These are phyloP conservation scores for Lipomyces starkeyi DNA, from an alignment of 805 yeast species.

Conservation along the genomic window DNA sequence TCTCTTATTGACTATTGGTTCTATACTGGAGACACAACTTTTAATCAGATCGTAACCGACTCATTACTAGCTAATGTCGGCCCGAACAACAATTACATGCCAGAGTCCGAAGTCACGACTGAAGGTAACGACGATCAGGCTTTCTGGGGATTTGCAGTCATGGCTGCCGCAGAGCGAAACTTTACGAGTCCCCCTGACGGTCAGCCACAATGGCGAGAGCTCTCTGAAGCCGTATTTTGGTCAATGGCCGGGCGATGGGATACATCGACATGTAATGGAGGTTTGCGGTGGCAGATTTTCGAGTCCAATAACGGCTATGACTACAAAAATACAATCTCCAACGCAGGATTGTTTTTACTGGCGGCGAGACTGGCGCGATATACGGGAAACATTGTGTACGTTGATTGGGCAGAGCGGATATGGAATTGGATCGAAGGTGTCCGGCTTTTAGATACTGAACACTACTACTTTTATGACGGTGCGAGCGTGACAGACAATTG, in stretches of 20 bases:
- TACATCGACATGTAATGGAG: conserved; percentile 73
- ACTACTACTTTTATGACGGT: conserved; percentile 57
- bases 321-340: conserved; percentile 86
- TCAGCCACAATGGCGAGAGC: conserved; percentile 76
- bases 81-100: conserved; percentile 76
- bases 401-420: conserved; percentile 71
- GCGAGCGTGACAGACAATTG: conserved; percentile 61
- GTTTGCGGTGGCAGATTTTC: conserved; percentile 95
- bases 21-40: conserved; percentile 72
- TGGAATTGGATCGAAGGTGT: conserved; percentile 71
- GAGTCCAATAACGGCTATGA: conserved; percentile 93
- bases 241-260: conserved; percentile 95
- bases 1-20: conserved; percentile 78
- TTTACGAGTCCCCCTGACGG: conserved; percentile 70
- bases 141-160: conserved; percentile 93
- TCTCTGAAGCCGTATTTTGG: conserved; percentile 89
- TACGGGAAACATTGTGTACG: conserved; percentile 72
- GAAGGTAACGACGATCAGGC: conserved; percentile 99
- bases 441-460: conserved; percentile 49
- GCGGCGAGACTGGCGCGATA: conserved; percentile 86
- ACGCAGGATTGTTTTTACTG: conserved; percentile 78
- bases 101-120: conserved; percentile 83
- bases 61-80: conserved; percentile 79
- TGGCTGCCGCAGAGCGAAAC: conserved; percentile 90
- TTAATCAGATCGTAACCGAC: conserved; percentile 59